Base-by-base conservation (phyloP, 108 stramenopile species). In the Nitzschia inconspicua region DNA sequence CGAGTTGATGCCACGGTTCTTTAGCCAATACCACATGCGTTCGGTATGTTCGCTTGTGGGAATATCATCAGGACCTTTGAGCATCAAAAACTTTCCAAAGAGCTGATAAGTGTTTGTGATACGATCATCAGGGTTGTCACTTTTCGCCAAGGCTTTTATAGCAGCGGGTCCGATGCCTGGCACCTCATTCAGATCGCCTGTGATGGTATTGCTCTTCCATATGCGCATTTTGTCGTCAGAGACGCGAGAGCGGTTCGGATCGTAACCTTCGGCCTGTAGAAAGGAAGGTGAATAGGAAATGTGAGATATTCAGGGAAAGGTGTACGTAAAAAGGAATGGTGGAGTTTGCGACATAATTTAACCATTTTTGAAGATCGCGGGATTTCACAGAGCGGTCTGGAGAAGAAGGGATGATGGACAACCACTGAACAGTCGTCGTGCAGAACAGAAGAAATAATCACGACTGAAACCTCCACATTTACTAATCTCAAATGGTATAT, bases 1-100 rank as follows among this genome's bases (percentile, higher is more conserved):
- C 1, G 92, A 62, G 23, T 75, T 66, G 63, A 96, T 95, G 10
- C 94, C 95, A 69, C 82, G 84, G 31, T 76, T 63, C 63, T 93
- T 76, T 39, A 98, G 79, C 75, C 75, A 98, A 37, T 79, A 72
- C 94, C 95, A 98, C 55, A 98, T 95, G 55, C 89, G 87, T 72
- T 98, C 89, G 29, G 85, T 93, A 66, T 97, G 98, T 62, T 97
- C 95, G 29, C 89, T 60, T 26, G 76, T 81, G 50, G 84, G 86
- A 19, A 95, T 84, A 50, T 77, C 76, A 47, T 90, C 94, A 11
- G 93, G 91, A 24, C 93, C 95, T 57, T 95, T 96, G 67, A 98
- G 86, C 78, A 81, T 77, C 40, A 98, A 78, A 65, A 93, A 98
- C 69, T 87, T 86, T 46, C 91, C 91, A 60, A 93, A 74, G 6